Base-by-base conservation (phyloP, 371 early-diverging fungal genomes). In the Mycotypha africana region DNA sequence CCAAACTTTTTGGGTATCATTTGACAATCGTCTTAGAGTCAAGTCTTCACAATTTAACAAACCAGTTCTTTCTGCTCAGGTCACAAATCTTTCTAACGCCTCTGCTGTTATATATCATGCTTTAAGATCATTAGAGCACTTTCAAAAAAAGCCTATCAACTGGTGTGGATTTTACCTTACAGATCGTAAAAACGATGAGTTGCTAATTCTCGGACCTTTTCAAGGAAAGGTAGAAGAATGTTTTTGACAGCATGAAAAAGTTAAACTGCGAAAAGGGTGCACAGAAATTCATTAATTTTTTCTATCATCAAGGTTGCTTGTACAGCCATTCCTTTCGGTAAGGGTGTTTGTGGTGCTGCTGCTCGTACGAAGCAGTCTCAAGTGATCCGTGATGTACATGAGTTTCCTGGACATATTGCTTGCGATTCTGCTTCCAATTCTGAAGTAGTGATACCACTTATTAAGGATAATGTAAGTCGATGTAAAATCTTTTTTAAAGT, bases 151-250 rank as follows among this genome's bases (percentile, higher is more conserved):
- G 35, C 89, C 86, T n/a, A 82, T 95, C 45, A 95, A 92, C 69
- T 95, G 95, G 95, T 85, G 70, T 31, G 93, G 93, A 2, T 93
- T 93, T 65, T 95, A 95, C 50, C 56, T 90, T 20, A 60, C 76
- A 0, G 79, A 87, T 47, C 69, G 74, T 23, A 62, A 67, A 33
- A 62, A 67, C 38, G 19, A 51, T 12, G 57, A 70, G 22, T 50
- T 70, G 19, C 55, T 91, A 51, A 67, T 82, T 31, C 67, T 95
- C 40, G 95, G 93, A 3, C 95, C 95, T 26, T 95, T 95, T 67
- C 93, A 95, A 57, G 95, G 95, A 41, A 86, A 87, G 45, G 76
- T 86, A 43, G 37, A 32, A 26, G 47, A 11, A 19, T n/a, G n/a
- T n/a, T n/a, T n/a, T n/a, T n/a, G n/a, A n/a, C n/a, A n/a, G n/a